Conservation (phyloP, 306 rosid genomes). For the Vicia faba region DNA sequence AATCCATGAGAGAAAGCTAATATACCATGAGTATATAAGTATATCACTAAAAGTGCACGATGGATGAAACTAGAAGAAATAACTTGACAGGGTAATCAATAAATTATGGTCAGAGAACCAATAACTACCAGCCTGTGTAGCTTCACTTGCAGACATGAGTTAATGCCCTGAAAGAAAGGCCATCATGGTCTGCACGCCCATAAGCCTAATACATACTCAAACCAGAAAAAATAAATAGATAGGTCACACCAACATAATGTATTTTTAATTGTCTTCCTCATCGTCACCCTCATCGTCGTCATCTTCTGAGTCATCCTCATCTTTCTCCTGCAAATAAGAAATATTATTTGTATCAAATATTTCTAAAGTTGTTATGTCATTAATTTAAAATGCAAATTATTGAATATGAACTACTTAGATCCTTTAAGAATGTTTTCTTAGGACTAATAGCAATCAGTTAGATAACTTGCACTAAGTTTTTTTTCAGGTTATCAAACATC, state of each 20-base stretch:
- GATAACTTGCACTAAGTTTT: too few species aligned
- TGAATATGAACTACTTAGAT: background rate
- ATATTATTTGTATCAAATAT: background rate
- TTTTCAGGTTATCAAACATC: too few species aligned
- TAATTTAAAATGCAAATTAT: slow-evolving; percentile 1
- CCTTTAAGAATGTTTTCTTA: slow-evolving; percentile 12
- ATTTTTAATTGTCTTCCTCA: slow-evolving; percentile 57
- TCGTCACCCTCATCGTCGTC: slow-evolving; percentile 55
- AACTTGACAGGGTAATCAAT: slow-evolving; percentile 11
- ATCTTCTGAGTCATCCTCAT: slow-evolving; percentile 66
- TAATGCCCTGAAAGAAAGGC: slow-evolving; percentile 19
- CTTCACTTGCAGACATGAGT: slow-evolving; percentile 19
- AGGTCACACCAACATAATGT: slow-evolving; percentile 27
- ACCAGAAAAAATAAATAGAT: slow-evolving; percentile 35
- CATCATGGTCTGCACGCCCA: slow-evolving; percentile 6
- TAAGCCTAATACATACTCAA: slow-evolving; percentile 8
- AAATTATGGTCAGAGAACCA: slow-evolving; percentile 14
- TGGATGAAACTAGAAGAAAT: slow-evolving; percentile 12
- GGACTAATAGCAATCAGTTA: background rate
- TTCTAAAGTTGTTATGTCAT: background rate
- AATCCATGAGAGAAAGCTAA: slow-evolving; percentile 12
- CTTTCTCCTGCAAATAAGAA: slow-evolving; percentile 55
- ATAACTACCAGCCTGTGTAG: slow-evolving; percentile 15
- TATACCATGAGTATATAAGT: slow-evolving; percentile 2
- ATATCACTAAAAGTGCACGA: background rate